Evolutionary conservation across 2,329 filamentous ascomycete species (phyloP).

Genomic region (Elsinoe australis): DNA sequence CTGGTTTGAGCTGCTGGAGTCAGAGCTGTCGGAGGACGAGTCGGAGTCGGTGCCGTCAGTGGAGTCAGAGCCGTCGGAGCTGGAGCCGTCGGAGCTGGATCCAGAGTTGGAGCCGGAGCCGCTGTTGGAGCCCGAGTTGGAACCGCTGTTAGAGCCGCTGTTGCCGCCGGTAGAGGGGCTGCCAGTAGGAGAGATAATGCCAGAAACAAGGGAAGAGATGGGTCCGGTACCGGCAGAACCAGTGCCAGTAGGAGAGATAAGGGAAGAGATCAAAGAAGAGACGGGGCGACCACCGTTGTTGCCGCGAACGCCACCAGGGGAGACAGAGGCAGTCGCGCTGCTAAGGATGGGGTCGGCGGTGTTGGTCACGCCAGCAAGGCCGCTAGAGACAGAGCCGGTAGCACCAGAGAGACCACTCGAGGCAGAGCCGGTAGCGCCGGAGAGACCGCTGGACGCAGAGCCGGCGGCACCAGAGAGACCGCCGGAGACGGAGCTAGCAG

Average conservation of each 20-base stretch:
- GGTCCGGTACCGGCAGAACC: not conserved
- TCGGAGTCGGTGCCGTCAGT: not conserved
- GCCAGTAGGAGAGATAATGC: not conserved
- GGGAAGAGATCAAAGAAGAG: not conserved
- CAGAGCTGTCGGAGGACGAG: not conserved
- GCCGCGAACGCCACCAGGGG: not conserved
- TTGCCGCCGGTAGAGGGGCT: not conserved
- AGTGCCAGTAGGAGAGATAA: not conserved
- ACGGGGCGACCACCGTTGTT: not conserved
- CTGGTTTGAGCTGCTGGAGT: not conserved
- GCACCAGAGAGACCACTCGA: not conserved
- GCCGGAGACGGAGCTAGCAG: not conserved
- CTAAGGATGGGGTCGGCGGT: not conserved
- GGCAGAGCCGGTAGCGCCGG: not conserved
- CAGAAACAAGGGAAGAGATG: not conserved
- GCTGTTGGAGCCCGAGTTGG: not conserved
- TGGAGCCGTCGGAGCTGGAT: not conserved
- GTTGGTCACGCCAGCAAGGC: not conserved
- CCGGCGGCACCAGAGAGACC: not conserved
- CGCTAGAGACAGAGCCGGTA: not conserved
- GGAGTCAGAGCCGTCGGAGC: not conserved
- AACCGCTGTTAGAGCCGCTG: not conserved
- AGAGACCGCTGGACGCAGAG: not conserved
- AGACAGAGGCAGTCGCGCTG: conserved; percentile 1
- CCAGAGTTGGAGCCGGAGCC: not conserved